These are phyloP conservation scores for Coffea humblotiana DNA, from an alignment of 305 asterid species.

Conservation along the genomic window DNA sequence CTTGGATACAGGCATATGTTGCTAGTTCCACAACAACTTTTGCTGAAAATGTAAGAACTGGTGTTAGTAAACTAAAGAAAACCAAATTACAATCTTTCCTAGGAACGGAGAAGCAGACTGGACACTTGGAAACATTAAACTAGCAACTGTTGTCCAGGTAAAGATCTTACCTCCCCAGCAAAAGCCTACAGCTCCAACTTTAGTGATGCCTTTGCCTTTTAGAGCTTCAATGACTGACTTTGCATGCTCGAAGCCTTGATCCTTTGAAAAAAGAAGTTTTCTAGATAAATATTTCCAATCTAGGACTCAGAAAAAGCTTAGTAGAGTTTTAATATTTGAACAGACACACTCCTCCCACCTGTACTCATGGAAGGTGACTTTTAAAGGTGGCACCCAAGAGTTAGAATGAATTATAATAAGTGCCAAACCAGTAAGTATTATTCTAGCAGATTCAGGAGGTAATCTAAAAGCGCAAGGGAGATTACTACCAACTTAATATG, in stretches of 20 bases:
- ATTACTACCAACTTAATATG: background rate
- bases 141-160: background rate
- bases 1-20: slow-evolving; percentile 43
- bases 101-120: slow-evolving; percentile 1
- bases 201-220: slow-evolving; percentile 46
- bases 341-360: no score
- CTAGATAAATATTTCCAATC: background rate
- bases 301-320: background rate
- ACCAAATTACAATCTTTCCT: background rate
- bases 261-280: slow-evolving; percentile 27
- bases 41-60: slow-evolving; percentile 31
- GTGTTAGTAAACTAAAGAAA: background rate
- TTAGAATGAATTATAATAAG: background rate
- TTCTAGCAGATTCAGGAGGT: background rate
- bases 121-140: background rate
- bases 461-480: background rate
- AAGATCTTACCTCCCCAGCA: slow-evolving; percentile 62
- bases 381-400: background rate
- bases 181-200: slow-evolving; percentile 64
- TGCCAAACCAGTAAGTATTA: background rate
- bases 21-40: slow-evolving; percentile 60
- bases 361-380: background rate
- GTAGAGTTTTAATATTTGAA: background rate
- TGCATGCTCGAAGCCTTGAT: slow-evolving; percentile 55
- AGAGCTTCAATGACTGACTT: slow-evolving; percentile 57